Base-by-base conservation (phyloP, 768 basidiomycete genomes). In the Suillus paluster region DNA sequence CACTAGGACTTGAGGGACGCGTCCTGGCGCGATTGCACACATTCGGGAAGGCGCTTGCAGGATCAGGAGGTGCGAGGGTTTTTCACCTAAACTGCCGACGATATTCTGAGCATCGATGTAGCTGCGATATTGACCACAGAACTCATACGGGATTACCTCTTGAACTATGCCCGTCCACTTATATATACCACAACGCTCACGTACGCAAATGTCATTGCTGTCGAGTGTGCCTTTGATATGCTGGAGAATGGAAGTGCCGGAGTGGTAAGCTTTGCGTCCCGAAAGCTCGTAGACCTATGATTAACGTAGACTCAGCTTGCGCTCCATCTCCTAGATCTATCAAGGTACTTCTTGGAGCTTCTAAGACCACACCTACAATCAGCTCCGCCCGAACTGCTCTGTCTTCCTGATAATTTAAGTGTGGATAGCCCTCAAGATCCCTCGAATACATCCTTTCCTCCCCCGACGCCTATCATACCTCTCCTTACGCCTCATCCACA, bases 151-250 rank as follows among this genome's bases (percentile, higher is more conserved):
- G 86, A 91, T 64, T 97, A 95, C 75, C 79, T 98, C 23, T 76
- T 97, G 66, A 98, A 98, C 72, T 99, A 96, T 75, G 95, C 95
- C 0, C 84, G 96, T 30, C 85, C 94, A 3, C 80, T 98, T 55
- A 92, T 98, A 56, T 98, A 95, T 77, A 97, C 95, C 3, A 98
- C 97, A 0, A 85, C 93, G 1, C 82, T 94, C 62, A 87, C 89
- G 63, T 86, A 87, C 66, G 83, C 89, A 14, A 94, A 87, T 69
- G 82, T 96, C 45, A 78, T 94, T 52, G 88, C 92, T 1, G 83
- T 89, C 14, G 84, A 87, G 50, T 89, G 88, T 64, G 89, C 92
- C 0, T 90, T 95, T 71, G 93, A 95, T 69, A 73, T 94, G 73
- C 80, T 97, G 4, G 80, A 84, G 62, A 81, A 90, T 34, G 88